Evolutionary conservation across 2,329 filamentous ascomycete genomes (phyloP).

Genomic region (Pseudopithomyces chartarum): DNA sequence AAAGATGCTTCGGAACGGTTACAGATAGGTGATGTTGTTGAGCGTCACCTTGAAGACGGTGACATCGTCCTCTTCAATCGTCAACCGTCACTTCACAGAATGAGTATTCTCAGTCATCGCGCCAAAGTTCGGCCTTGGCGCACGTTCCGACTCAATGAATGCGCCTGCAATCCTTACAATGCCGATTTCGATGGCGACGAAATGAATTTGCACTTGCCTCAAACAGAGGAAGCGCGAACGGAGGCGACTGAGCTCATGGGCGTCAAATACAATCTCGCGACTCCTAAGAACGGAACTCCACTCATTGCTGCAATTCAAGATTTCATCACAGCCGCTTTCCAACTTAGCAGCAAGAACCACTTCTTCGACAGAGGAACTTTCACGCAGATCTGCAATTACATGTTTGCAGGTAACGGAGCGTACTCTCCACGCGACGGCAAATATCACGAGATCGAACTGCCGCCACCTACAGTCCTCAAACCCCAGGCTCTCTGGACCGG

Average conservation of each 20-base stretch:
- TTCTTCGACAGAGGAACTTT: constrained; percentile 92
- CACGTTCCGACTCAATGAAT: constrained; percentile 96
- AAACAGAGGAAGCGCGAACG: constrained; percentile 93
- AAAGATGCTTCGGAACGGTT: constrained; percentile 75
- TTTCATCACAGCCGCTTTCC: constrained; percentile 94
- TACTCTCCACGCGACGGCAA: constrained; percentile 53
- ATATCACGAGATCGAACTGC: constrained; percentile 74
- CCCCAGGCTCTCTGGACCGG: constrained; percentile 92
- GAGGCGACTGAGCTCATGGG: constrained; percentile 98
- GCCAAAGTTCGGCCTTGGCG: constrained; percentile 93
- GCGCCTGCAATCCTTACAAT: constrained; percentile 97
- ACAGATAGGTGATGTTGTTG: constrained; percentile 83
- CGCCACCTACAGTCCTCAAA: constrained; percentile 83
- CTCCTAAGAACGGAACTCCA: constrained; percentile 95
- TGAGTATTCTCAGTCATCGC: constrained; percentile 96
- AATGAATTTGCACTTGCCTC: constrained; percentile 98
- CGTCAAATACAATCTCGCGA: constrained; percentile 93
- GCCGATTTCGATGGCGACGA: constrained; percentile 99
- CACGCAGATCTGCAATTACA: constrained; percentile 87
- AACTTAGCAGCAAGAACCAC: constrained; percentile 88
- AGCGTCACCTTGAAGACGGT: constrained; percentile 91
- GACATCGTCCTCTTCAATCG: constrained; percentile 98
- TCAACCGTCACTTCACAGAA: constrained; percentile 95
- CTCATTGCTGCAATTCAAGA: constrained; percentile 99
- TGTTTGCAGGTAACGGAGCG: constrained; percentile 75